Evolutionary conservation across 2,329 filamentous ascomycete species (phyloP), one percentile per base, ranked within the genome.

Genomic region (Eutypella sp.): DNA sequence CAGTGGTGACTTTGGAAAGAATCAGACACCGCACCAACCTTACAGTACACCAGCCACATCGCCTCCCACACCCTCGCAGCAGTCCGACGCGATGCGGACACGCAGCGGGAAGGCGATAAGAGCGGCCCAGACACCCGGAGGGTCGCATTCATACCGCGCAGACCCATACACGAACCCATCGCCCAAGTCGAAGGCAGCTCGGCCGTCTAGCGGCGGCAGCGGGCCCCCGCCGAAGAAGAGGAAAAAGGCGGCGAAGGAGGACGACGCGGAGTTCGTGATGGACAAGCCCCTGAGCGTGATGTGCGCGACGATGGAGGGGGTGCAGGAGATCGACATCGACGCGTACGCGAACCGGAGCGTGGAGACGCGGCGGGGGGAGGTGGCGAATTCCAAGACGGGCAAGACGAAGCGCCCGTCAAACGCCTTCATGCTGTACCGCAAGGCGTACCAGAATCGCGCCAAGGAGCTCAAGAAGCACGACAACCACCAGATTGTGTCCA

Each of bases 371-470:
- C 74, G 73, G 41, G 68, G 72, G 45, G 90, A 96, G 64, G 82
- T 85, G 9, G 77, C 81, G 37, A 78, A 80, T 57, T 78, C 82
- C 47, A 89, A 84, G 57, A 72, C 82, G 29, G 73, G 87, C 22
- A 90, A 91, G 63, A 79, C 97, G 55, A 89, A 92, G 58, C 79
- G 93, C 24, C 91, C 93, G 3, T 95, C 96, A 85, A 99, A 99
- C 66, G 92, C 89, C 1, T 99, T 97, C 71, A 96, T 99, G 86
- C 74, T 99, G 42, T 99, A 99, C 66, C 85, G 93, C 36, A 96
- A 93, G 54, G 89, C 89, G 6, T 96, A 89, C 62, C 88, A 95
- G 49, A 87, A 93, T 50, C 78, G 90, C 25, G 89, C 88, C 48
- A 96, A 96, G 67, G 75, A 80, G 42, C 88, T 84, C 74, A 88